Conservation (phyloP, 1,284 basidiomycete genomes). For the Pyrrhoderma noxium region DNA sequence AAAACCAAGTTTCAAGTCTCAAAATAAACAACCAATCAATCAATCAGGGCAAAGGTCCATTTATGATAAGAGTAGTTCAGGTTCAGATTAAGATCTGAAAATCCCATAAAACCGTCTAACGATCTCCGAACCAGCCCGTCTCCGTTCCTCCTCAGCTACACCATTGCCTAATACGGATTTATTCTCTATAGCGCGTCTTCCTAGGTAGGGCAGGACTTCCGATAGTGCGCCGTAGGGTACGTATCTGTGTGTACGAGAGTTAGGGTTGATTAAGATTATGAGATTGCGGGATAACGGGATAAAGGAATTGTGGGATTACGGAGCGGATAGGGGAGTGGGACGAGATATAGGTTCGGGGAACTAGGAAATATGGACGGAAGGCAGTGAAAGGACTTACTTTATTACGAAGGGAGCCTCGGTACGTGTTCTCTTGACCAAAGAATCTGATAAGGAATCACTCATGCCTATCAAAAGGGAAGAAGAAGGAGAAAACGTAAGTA, state of each 20-base stretch:
- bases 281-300: too few relatives aligned
- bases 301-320: too few relatives aligned
- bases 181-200: constrained; percentile 64
- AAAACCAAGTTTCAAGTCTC: too few relatives aligned
- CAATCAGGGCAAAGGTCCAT: too few relatives aligned
- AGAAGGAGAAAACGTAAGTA: too few relatives aligned
- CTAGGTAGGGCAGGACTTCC: constrained; percentile 60
- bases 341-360: too few relatives aligned
- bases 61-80: too few relatives aligned
- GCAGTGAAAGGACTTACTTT: constrained; percentile 52
- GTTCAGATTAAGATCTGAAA: too few relatives aligned
- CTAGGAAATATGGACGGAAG: constrained; percentile 69
- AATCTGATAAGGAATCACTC: constrained; percentile 74
- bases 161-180: constrained; percentile 53
- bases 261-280: neutral
- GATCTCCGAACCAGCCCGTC: constrained; percentile 44
- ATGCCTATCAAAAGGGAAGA: constrained; percentile 65
- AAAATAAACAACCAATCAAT: too few relatives aligned
- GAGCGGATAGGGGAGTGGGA: too few relatives aligned
- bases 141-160: constrained; percentile 47
- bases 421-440: constrained; percentile 51
- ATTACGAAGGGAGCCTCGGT: constrained; percentile 63
- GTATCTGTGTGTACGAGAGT: constrained; percentile 47
- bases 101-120: constrained; percentile 31
- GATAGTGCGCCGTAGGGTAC: constrained; percentile 64